Percentiles rank a stretch among this genome's conserved stretches.
Conservation (phyloP, 1,139 yeast genomes). For the Suhomyces bokatorum region DNA sequence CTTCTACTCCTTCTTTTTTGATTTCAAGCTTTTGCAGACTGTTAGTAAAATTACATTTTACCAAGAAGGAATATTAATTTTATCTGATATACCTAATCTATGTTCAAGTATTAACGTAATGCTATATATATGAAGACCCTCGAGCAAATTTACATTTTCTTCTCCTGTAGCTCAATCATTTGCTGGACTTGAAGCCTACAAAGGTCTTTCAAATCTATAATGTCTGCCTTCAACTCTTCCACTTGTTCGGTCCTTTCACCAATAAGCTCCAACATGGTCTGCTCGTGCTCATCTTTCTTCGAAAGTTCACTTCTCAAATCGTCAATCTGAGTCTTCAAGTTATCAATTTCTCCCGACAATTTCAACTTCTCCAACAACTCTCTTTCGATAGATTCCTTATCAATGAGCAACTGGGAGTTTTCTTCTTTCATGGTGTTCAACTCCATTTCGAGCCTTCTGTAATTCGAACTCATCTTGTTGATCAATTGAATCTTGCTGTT, state of each 20-base stretch:
- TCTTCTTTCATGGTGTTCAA: slow-evolving; percentile 66
- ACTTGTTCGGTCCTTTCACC: slow-evolving; percentile 90
- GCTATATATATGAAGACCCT: neutral
- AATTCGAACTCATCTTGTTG: slow-evolving; percentile 70
- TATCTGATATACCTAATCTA: neutral
- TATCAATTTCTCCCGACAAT: slow-evolving; percentile 51
- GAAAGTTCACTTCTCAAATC: slow-evolving; percentile 39
- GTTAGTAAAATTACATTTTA: no score
- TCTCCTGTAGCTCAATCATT: slow-evolving; percentile 65
- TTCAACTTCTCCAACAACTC: slow-evolving; percentile 53
- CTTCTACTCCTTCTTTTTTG: no score
- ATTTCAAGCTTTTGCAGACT: no score
- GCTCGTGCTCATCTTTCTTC: slow-evolving; percentile 45
- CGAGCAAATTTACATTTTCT: neutral
- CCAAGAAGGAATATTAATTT: no score
- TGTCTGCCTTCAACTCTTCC: slow-evolving; percentile 85
- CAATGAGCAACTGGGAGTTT: slow-evolving; percentile 49
- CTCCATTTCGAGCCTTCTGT: slow-evolving; percentile 80
- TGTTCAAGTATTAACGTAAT: neutral
- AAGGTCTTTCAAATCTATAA: slow-evolving; percentile 80
- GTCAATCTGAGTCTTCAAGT: slow-evolving; percentile 35
- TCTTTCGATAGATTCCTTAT: slow-evolving; percentile 66
- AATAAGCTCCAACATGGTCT: slow-evolving; percentile 68
- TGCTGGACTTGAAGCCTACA: slow-evolving; percentile 84
- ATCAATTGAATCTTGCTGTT: slow-evolving; percentile 55